phyloP scores from a whole-genome alignment of 148 eudicot species.

The Rhododendron mucronatum region DNA sequence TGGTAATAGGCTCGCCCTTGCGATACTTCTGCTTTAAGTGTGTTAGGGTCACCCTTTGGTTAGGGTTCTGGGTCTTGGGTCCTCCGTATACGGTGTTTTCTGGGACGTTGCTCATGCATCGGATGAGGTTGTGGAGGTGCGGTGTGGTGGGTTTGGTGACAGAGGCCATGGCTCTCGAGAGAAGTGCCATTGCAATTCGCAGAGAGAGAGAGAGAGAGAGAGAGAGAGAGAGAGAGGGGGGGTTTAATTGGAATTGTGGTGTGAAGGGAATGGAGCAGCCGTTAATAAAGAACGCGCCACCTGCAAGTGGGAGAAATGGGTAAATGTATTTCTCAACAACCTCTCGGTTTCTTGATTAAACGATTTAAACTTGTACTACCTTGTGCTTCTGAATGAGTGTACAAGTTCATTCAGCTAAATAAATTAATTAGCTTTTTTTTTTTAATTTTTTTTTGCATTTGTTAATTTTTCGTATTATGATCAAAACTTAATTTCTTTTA shows the following conservation, averaged over 20 bases:
- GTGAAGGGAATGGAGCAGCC: not conserved
- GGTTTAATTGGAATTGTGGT: not conserved
- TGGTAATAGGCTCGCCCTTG: conserved; percentile 57
- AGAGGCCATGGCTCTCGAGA: conserved; percentile 1
- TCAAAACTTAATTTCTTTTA: too few relatives aligned
- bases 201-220: not conserved
- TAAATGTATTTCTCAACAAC: too few relatives aligned
- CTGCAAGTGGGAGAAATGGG: not conserved
- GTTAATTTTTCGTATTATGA: too few relatives aligned
- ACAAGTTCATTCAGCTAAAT: too few relatives aligned
- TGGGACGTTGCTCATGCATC: conserved; percentile 71
- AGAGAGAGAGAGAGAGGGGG: not conserved
- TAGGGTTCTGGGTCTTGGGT: conserved; percentile 66
- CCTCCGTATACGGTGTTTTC: conserved; percentile 96
- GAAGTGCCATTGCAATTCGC: conserved; percentile 14
- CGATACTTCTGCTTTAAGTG: conserved; percentile 57
- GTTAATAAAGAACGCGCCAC: not conserved
- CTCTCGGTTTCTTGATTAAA: too few relatives aligned
- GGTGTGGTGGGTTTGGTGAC: not conserved
- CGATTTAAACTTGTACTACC: too few relatives aligned
- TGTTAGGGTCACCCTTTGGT: conserved; percentile 61
- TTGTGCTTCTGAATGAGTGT: too few relatives aligned
- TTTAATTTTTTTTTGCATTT: too few relatives aligned
- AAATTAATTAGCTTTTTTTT: too few relatives aligned
- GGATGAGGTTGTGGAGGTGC: not conserved